Evolutionary conservation across 106 monocot genomes (phyloP).

Genomic region (Dendrobium huoshanense): DNA sequence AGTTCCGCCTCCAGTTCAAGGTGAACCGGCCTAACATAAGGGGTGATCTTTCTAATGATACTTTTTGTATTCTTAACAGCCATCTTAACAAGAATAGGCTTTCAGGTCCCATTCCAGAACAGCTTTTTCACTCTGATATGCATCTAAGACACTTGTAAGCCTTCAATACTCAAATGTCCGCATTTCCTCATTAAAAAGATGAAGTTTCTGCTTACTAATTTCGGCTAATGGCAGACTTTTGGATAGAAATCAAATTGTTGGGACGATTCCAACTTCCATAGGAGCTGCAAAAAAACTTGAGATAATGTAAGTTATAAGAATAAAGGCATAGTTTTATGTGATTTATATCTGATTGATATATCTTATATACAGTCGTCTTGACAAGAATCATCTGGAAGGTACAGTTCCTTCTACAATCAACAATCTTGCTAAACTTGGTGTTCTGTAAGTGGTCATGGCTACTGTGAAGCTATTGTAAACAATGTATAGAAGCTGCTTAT

Average conservation of each 20-base stretch:
- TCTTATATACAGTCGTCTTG: constrained; percentile 14
- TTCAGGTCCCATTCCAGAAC: constrained; percentile 37
- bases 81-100: constrained; percentile 33
- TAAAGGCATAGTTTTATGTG: background rate
- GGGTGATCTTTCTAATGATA: background rate
- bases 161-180: background rate
- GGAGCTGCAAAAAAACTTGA: constrained; percentile 5
- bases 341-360: background rate
- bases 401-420: constrained; percentile 19
- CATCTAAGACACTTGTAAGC: constrained; percentile 48
- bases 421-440: constrained; percentile 11
- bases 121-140: constrained; percentile 45
- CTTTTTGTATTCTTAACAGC: constrained; percentile 16
- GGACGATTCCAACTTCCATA: constrained; percentile 16
- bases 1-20: too few relatives aligned
- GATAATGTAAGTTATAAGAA: background rate
- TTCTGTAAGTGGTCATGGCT: constrained; percentile 13
- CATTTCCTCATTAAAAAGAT: background rate
- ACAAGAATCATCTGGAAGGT: constrained; percentile 5
- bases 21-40: too few relatives aligned
- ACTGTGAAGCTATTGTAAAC: background rate
- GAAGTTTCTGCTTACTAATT: background rate
- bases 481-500: background rate
- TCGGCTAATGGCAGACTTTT: constrained; percentile 11
- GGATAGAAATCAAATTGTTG: constrained; percentile 12